Evolutionary conservation across 208 protist species (phyloP), one percentile per base, ranked within the genome.

Genomic region (Acanthamoeba royreba): DNA sequence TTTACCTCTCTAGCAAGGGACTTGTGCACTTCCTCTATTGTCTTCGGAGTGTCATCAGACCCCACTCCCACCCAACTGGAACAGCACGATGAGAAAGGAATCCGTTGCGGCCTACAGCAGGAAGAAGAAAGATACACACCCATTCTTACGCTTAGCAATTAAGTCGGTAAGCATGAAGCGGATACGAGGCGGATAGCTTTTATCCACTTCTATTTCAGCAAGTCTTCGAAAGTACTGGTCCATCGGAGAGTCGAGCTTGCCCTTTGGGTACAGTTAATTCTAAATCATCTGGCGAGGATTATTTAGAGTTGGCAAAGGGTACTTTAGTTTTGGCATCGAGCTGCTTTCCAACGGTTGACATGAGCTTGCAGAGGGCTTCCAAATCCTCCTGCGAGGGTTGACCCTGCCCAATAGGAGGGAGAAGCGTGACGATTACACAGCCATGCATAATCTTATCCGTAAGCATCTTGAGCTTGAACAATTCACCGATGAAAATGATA

Each of bases 381-480:
- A 96, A 22, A n/a, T 96, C 91, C n/a, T 85, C 86, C 40, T 92
- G 33, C n/a, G 9, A 53, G 1, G 77, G 53, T 8, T 90, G 43
- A 22, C 40, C 40, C 11, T 69, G 58, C 31, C 58, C 58, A 2
- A 63, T 38, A 15, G 53, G 13, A 13, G 58, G 66, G 0, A 95
- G 55, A 0, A 95, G 77, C 9, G 35, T 58, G 53, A 49, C 53
- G 69, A 91, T 79, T 7, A 95, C 47, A 46, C 93, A 93, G 33
- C 92, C 94, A 58, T 95, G 95, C 94, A 96, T 96, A 66, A 96
- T 95, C 69, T 94, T 95, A 35, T 92, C 85, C n/a, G 81, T 94
- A 9, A 96, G 72, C 95, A 96, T 96, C 33, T 89, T 42, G 58
- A 87, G 25, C 69, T 95, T 94, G 69, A 81, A 96, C 31, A 96